Evolutionary conservation across 768 basidiomycete species (phyloP).

Genomic region (Pleurotus tuber-regium): DNA sequence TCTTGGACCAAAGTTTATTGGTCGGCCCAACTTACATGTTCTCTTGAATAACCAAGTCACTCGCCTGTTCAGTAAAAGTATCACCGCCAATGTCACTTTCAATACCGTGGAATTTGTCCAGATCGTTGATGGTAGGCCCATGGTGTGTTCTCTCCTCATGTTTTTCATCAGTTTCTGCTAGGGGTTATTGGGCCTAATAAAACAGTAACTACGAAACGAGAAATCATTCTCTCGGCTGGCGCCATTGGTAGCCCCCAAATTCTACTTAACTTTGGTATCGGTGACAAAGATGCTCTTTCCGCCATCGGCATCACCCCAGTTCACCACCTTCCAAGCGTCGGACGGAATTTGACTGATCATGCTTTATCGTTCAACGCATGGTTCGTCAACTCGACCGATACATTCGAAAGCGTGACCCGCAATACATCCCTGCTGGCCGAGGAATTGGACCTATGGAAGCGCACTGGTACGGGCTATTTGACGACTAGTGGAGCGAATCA

Average conservation of each 20-base stretch:
- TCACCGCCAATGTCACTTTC: slow-evolving; percentile 17
- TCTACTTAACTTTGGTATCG: slow-evolving; percentile 27
- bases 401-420: slow-evolving; percentile 9
- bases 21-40: slow-evolving; percentile 29
- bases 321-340: slow-evolving; percentile 21
- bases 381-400: slow-evolving; percentile 19
- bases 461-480: slow-evolving; percentile 18
- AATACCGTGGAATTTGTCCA: slow-evolving; percentile 20
- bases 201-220: slow-evolving; percentile 26
- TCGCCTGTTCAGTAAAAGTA: slow-evolving; percentile 20
- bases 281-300: slow-evolving; percentile 13
- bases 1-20: slow-evolving; percentile 21
- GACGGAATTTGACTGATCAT: slow-evolving; percentile 23
- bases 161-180: too few species aligned
- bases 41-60: slow-evolving; percentile 25
- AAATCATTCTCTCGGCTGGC: slow-evolving; percentile 33
- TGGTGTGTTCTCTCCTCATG: not conserved
- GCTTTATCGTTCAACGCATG: slow-evolving; percentile 10
- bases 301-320: slow-evolving; percentile 17
- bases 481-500: slow-evolving; percentile 5
- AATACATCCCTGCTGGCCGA: slow-evolving; percentile 14
- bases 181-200: not conserved
- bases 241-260: slow-evolving; percentile 18
- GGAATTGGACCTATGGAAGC: slow-evolving; percentile 15
- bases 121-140: slow-evolving; percentile 12